Conservation (phyloP, 345 rosid species). For the Trapa incisa region DNA sequence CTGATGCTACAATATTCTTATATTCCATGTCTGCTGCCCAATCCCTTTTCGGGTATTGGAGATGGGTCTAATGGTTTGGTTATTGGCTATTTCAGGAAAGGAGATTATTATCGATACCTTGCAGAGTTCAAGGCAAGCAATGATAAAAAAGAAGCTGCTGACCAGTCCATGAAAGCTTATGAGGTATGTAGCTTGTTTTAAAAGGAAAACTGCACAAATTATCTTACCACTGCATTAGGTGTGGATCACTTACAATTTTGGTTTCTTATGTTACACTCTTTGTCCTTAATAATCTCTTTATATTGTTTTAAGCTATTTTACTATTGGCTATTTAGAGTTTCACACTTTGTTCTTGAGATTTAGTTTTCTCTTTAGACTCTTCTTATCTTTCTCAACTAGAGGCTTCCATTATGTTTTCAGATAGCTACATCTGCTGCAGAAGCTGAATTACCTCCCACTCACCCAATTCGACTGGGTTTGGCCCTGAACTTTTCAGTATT, state of each 20-base stretch:
- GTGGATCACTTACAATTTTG: neutral
- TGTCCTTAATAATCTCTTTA: neutral
- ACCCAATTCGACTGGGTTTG: constrained; percentile 33
- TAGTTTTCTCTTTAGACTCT: neutral
- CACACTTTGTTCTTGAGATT: neutral
- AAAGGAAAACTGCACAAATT: neutral
- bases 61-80: constrained; percentile 4
- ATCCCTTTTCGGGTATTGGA: neutral
- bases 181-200: constrained; percentile 14
- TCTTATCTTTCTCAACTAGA: neutral
- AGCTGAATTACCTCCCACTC: constrained; percentile 24
- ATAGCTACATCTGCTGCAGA: constrained; percentile 22
- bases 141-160: constrained; percentile 40
- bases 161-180: constrained; percentile 35
- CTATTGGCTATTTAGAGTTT: neutral
- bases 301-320: neutral
- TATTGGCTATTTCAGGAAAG: constrained; percentile 28
- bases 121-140: constrained; percentile 38
- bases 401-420: constrained; percentile 11
- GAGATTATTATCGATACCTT: constrained; percentile 45
- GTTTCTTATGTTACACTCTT: neutral
- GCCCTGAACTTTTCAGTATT: constrained; percentile 36
- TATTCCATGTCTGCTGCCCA: neutral
- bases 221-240: neutral
- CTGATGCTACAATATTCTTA: neutral